phyloP scores from a whole-genome alignment of 495 filamentous ascomycete genomes.

The Chaetomium fimeti region DNA sequence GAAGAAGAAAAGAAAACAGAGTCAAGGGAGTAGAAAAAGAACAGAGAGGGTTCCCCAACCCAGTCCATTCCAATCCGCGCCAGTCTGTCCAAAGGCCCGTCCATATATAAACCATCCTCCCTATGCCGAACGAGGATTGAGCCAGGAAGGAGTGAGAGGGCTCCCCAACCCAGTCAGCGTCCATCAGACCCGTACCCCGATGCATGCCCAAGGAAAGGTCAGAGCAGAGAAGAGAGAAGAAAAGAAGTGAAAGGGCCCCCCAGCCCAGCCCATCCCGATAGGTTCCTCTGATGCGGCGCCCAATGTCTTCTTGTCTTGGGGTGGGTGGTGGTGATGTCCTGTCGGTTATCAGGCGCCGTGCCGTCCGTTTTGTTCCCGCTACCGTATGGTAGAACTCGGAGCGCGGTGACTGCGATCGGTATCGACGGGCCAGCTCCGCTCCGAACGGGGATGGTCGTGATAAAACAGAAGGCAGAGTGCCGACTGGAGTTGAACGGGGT shows the following conservation, averaged over 20 bases:
- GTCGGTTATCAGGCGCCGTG: background rate
- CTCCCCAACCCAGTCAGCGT: background rate
- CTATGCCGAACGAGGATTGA: background rate
- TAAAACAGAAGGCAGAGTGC: background rate
- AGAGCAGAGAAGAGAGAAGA: background rate
- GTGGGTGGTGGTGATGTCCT: background rate
- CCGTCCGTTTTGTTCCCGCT: no score
- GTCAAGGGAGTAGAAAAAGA: background rate
- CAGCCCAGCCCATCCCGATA: background rate
- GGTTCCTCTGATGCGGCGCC: background rate
- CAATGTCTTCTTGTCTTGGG: background rate
- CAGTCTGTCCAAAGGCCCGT: background rate
- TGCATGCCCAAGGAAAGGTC: background rate
- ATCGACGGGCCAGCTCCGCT: no score
- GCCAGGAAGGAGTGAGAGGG: background rate
- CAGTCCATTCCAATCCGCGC: background rate
- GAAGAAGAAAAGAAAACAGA: background rate
- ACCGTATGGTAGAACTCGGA: no score
- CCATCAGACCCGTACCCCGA: background rate
- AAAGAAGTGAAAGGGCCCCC: background rate
- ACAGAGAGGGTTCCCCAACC: constrained; percentile 5
- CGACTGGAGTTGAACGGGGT: background rate
- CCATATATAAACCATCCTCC: background rate
- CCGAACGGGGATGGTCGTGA: no score
- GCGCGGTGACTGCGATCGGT: no score